A percentile compares a stretch with the other conserved stretches of the same genome.
Conservation (phyloP, 768 basidiomycete genomes). For the Xerocomus spinulosus region DNA sequence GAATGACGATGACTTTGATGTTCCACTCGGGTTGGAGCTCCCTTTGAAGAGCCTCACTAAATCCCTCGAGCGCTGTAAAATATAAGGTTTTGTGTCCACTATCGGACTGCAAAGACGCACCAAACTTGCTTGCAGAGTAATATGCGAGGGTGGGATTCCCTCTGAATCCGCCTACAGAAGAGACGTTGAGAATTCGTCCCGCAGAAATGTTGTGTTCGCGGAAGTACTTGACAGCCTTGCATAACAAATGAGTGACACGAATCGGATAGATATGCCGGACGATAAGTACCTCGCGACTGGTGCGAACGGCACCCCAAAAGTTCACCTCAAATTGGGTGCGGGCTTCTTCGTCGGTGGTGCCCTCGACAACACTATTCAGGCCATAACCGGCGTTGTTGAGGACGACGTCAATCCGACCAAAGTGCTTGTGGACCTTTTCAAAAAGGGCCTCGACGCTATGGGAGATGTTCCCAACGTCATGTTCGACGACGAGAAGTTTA, state of each 20-base stretch:
- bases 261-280: too few species aligned
- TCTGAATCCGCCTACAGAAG: slow-evolving; percentile 18
- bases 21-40: slow-evolving; percentile 26
- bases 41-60: slow-evolving; percentile 20
- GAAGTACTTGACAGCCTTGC: slow-evolving; percentile 27
- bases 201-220: slow-evolving; percentile 25
- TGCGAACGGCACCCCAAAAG: slow-evolving; percentile 28
- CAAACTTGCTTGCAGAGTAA: slow-evolving; percentile 23
- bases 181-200: slow-evolving; percentile 22
- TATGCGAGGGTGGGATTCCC: slow-evolving; percentile 14
- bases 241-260: not conserved
- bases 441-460: slow-evolving; percentile 20
- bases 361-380: slow-evolving; percentile 25
- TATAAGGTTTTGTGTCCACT: not conserved
- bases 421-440: slow-evolving; percentile 15
- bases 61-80: slow-evolving; percentile 23
- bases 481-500: slow-evolving; percentile 25
- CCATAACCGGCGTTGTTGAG: slow-evolving; percentile 32
- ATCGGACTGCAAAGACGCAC: not conserved
- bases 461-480: slow-evolving; percentile 28
- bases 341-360: slow-evolving; percentile 21
- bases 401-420: slow-evolving; percentile 32
- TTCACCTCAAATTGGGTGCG: slow-evolving; percentile 30
- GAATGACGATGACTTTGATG: slow-evolving; percentile 21
- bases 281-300: slow-evolving; percentile 21